A percentile compares a stretch with the other conserved stretches of the same genome.
Conservation (phyloP, 73 alveolate genomes). For the Effrenium voratum region DNA sequence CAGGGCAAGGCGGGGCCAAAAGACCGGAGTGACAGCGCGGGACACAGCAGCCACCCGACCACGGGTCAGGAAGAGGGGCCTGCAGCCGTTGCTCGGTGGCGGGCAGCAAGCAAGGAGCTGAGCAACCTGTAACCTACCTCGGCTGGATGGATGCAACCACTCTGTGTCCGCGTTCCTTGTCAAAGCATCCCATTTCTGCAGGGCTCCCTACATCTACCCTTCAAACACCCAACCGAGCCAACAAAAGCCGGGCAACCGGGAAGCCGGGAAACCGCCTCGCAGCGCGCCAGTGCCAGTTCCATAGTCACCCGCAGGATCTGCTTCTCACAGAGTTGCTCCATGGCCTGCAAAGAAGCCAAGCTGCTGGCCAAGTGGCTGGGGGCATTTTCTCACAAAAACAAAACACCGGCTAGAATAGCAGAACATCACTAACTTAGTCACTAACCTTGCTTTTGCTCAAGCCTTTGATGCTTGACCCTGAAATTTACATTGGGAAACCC, state of each 20-base stretch:
- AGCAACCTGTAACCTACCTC: not conserved
- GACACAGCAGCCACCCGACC: too few species aligned
- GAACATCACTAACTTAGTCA: not conserved
- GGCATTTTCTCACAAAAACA: too few species aligned
- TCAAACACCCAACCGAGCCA: not conserved
- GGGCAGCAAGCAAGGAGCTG: not conserved
- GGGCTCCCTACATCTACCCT: not conserved
- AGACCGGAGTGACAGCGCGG: too few species aligned
- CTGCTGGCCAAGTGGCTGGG: too few species aligned
- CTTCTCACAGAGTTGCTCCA: conserved; percentile 30
- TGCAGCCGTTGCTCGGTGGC: not conserved
- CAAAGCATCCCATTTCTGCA: too few species aligned
- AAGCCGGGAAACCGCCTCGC: not conserved
- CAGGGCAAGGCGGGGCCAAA: too few species aligned
- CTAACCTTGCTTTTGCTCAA: not conserved
- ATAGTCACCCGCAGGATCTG: conserved; percentile 82
- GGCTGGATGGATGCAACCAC: not conserved
- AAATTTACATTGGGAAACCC: too few species aligned
- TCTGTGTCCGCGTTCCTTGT: not conserved
- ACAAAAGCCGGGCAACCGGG: not conserved
- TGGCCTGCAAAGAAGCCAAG: too few species aligned
- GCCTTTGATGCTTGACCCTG: not conserved
- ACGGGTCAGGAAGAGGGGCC: too few species aligned
- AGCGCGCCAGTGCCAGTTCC: conserved; percentile 63
- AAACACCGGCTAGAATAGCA: not conserved